Base-by-base conservation (phyloP, 2,329 filamentous ascomycete genomes). In the Fusarium incarnatum region DNA sequence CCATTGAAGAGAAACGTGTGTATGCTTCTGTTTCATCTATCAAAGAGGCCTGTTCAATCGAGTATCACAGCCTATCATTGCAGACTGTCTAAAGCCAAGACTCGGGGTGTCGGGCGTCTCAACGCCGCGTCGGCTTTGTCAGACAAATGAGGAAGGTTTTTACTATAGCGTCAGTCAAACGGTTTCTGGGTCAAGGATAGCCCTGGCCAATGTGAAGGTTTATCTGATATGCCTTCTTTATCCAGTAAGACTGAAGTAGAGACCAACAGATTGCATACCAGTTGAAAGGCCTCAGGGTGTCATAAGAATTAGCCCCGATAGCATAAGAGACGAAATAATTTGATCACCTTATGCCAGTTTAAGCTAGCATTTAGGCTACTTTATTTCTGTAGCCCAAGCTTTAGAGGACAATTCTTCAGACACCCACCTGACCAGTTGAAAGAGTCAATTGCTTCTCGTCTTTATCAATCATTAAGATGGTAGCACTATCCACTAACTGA, bases 141-240 rank as follows among this genome's bases (percentile, higher is more conserved):
- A 57, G 50, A 67, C 69, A 53, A 58, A 72, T 67, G 50, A 30
- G 65, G 68, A 61, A 71, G 58, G 69, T 65, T 71, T 71, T 23
- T 34, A 23, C 30, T 27, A 46, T 66, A 66, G 63, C 62, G 63
- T 13, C 62, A 56, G 63, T 44, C 55, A 56, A 49, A 46, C 22
- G 48, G 28, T 48, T 55, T 61, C 40, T 16, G 23, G 23, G 40
- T 42, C 57, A 32, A 25, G 23, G 32, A 20, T 48, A 37, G 28
- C 45, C 45, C 49, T 53, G 34, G 23, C 13, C 49, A 42, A 42
- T 27, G 8, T 47, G 18, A 47, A 47, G 18, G 15, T 20, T 47
- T n/a, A n/a, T 27, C 16, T 25, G 11, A n/a, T 13, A 47, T 20
- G 25, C 45, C 25, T 47, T 47, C 45, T 20, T 20, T 25, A 47